Evolutionary conservation across 441 rosid species (phyloP), one percentile per base, ranked within the genome.

Genomic region (Arabidopsis hybrid): DNA sequence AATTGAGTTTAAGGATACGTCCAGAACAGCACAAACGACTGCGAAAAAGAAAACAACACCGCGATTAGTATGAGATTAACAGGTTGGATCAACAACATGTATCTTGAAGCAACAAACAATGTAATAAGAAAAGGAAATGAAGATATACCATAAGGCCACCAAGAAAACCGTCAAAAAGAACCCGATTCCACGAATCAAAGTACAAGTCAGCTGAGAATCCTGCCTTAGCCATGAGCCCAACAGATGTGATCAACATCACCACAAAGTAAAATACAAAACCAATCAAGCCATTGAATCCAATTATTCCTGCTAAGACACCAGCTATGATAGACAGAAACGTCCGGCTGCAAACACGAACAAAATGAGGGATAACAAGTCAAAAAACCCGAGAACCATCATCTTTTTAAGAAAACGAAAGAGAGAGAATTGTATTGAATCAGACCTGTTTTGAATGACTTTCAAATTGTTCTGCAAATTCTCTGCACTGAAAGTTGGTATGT

Each of bases 1-100:
- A n/a, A 62, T 7, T 53, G 16, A 18, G 40, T 53, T 36, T 32
- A 89, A 92, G 99, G 98, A 93, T 93, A 95, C 98, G 99, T 91
- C 99, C 99, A 95, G 86, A 95, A 95, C 51, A 95, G 89, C 93
- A 93, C 99, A 50, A 95, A 95, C 17, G 99, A 95, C 99, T 95
- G 98, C 91, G 29, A 14, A 8, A 75, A 55, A 60, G 26, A 49
- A 73, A 47, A 72, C 36, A 72, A 26, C 4, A 61, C 36, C 4
- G 2, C 8, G 4, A 52, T 60, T 56, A 72, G 69, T 21, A 32
- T 46, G 14, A 72, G 52, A 21, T 40, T 40, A 31, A 16, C 18
- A 65, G 57, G 40, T 49, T 59, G 6, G 50, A 38, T 38, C 42
- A 60, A 38, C 2, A 12, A 35, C 36, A 12, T 26, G 39, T n/a